Base-by-base conservation (phyloP, 768 basidiomycete species). In the Calocera cornea region DNA sequence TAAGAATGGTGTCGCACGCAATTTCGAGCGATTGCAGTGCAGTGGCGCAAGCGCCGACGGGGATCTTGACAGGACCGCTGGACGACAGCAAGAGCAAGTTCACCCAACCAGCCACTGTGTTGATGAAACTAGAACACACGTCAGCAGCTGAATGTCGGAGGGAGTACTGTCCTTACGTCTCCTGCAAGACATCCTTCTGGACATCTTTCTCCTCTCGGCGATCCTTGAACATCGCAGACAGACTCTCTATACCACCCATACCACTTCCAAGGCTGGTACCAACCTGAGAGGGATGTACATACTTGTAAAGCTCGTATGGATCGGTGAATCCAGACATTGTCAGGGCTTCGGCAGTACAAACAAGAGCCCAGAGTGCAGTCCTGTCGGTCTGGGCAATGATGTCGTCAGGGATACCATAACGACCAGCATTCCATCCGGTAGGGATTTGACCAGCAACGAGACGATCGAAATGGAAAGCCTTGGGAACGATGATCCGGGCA, bases 181-280 rank as follows among this genome's bases (percentile, higher is more conserved):
- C 97, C 77, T 98, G 97, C 47, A 99, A 81, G 70, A 99, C 90
- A 74, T 99, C 97, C 73, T 95, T 98, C 79, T 98, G 97, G 0
- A 98, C 94, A 38, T 97, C 94, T 76, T 90, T 91, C 80, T 97
- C 97, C 74, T 97, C 95, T 41, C 94, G 89, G 70, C 97, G 89
- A 75, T 99, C 97, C 77, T 92, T 97, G 84, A 99, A 99, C 97
- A 99, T 99, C 78, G 90, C 87, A 65, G 87, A 83, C 79, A 97
- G 82, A 74, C 89, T 90, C 68, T 87, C 85, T 70, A 92, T 86
- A 73, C 97, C 97, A 72, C 97, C 97, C 95, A 99, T 98, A 71
- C 97, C 97, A 73, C 92, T 93, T 67, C 97, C 97, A 69, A 99
- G 79, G 67, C 88, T 86, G 1, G 94, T 92, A 68, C 97, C 97